Evolutionary conservation across 2,329 filamentous ascomycete species (phyloP).

Genomic region (Dendrostoma leiphaemia): DNA sequence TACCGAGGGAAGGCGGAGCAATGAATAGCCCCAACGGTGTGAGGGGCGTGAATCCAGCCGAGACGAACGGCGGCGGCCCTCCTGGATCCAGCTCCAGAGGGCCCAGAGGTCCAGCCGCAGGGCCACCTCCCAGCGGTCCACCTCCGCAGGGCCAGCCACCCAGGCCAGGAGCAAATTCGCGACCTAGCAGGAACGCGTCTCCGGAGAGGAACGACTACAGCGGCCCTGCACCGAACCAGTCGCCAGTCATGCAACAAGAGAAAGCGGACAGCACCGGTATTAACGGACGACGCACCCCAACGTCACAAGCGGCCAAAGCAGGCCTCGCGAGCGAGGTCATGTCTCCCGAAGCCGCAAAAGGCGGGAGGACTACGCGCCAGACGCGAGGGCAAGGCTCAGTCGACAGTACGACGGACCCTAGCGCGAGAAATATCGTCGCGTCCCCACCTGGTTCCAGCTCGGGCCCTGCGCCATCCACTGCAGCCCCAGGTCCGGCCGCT

Average conservation of each 20-base stretch:
- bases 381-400: slow-evolving; percentile 62
- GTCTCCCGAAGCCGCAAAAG: slow-evolving; percentile 34
- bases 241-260: slow-evolving; percentile 42
- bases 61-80: slow-evolving; percentile 33
- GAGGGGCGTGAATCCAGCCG: slow-evolving; percentile 38
- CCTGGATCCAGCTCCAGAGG: slow-evolving; percentile 34
- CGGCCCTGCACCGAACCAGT: slow-evolving; percentile 30
- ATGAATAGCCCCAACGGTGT: slow-evolving; percentile 40
- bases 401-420: slow-evolving; percentile 64
- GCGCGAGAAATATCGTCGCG: slow-evolving; percentile 37
- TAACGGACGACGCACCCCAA: slow-evolving; percentile 65
- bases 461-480: background rate
- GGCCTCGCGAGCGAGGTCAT: slow-evolving; percentile 28
- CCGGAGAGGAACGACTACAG: slow-evolving; percentile 40
- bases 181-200: slow-evolving; percentile 46
- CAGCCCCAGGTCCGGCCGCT: background rate
- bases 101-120: slow-evolving; percentile 36
- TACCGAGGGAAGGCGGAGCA: slow-evolving; percentile 32
- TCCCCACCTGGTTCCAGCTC: slow-evolving; percentile 9
- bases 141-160: slow-evolving; percentile 55
- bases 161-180: slow-evolving; percentile 42
- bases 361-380: slow-evolving; percentile 45
- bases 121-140: slow-evolving; percentile 44
- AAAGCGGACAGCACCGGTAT: slow-evolving; percentile 50
- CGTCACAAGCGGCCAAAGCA: slow-evolving; percentile 42